Evolutionary conservation across 2,329 filamentous ascomycete species (phyloP).

Genomic region (Penicillium decumbens): DNA sequence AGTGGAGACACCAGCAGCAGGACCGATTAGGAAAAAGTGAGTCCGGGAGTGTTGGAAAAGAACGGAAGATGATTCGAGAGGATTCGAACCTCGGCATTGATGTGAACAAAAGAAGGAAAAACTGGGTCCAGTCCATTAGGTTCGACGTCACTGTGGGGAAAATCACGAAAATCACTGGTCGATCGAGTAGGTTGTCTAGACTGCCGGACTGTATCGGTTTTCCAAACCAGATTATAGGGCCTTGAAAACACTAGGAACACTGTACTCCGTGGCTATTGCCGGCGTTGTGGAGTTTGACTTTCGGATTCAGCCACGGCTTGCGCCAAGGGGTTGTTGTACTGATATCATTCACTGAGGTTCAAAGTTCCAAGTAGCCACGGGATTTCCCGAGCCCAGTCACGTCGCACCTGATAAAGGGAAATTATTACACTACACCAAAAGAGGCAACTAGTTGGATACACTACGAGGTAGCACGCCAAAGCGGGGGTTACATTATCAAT

Average conservation of each 20-base stretch:
- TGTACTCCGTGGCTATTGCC: constrained; percentile 14
- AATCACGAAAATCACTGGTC: background rate
- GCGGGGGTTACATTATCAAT: constrained; percentile 5
- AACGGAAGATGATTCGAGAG: constrained; percentile 3
- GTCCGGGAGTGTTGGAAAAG: constrained; percentile 2
- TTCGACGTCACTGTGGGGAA: constrained; percentile 20
- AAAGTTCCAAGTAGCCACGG: background rate
- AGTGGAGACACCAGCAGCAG: background rate
- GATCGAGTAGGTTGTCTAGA: constrained; percentile 8
- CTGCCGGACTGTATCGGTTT: background rate
- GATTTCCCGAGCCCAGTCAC: background rate
- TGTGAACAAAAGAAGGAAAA: constrained; percentile 13
- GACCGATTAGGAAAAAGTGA: background rate
- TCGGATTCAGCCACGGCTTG: background rate
- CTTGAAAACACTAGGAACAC: constrained; percentile 9
- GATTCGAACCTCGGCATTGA: constrained; percentile 11
- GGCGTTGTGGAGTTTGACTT: background rate
- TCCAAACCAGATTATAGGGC: too few relatives aligned
- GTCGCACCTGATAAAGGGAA: background rate
- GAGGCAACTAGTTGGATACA: background rate
- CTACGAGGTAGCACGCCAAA: constrained; percentile 6
- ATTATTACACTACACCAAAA: too few relatives aligned
- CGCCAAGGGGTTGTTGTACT: background rate
- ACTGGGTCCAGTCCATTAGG: constrained; percentile 18
- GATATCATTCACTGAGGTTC: background rate